Percentiles rank a stretch among this genome's conserved stretches.
Conservation (phyloP, 148 eudicot species). For the Arctostaphylos glauca region DNA sequence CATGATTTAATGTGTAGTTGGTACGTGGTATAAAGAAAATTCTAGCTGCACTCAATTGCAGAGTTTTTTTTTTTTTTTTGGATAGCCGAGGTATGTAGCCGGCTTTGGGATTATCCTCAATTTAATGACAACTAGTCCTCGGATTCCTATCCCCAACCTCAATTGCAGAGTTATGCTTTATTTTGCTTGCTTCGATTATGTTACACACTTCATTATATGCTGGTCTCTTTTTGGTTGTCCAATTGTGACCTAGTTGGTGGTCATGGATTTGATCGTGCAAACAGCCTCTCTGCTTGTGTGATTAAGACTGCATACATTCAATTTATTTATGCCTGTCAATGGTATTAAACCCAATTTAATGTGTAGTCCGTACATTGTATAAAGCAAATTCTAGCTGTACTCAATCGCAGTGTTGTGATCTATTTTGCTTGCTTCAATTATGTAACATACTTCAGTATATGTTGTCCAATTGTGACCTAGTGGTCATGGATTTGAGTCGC, state of each 20-base stretch:
- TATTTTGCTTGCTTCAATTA: no score
- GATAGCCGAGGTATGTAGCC: no score
- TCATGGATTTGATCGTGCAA: no score
- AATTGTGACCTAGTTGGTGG: no score
- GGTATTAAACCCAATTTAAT: not conserved
- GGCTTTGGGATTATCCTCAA: no score
- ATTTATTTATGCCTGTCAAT: no score
- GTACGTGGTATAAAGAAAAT: not conserved
- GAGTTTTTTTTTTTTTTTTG: not conserved
- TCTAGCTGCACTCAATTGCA: not conserved
- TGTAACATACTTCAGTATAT: not conserved
- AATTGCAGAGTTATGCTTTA: not conserved
- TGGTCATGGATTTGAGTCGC: no score
- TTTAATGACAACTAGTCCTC: no score
- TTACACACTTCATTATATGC: not conserved
- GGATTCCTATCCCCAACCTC: not conserved
- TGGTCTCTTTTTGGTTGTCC: not conserved
- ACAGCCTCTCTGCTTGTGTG: no score
- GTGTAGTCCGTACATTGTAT: not conserved
- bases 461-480: not conserved
- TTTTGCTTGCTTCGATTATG: no score
- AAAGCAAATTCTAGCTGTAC: not conserved
- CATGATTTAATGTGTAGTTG: not conserved
- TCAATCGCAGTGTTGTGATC: not conserved
- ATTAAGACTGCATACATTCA: no score